A percentile compares a stretch with the other conserved stretches of the same genome.
Evolutionary conservation across 345 rosid species (phyloP).

Genomic region (Angophora floribunda): DNA sequence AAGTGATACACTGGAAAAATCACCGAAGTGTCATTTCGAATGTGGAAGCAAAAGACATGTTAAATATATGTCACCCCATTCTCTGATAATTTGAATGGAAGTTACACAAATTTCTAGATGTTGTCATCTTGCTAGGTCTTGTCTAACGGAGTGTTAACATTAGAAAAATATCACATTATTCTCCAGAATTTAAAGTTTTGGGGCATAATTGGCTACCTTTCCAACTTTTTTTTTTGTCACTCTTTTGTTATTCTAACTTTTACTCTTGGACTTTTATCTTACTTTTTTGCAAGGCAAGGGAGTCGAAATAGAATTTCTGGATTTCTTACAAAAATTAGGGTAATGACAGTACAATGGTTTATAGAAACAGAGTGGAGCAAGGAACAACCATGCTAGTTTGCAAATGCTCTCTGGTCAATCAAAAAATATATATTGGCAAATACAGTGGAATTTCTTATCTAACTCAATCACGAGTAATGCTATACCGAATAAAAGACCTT

Average conservation of each 20-base stretch:
- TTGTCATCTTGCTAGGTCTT: too few species aligned
- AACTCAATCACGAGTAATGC: not conserved
- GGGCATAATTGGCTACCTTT: not conserved
- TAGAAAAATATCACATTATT: not conserved
- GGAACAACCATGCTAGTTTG: too few species aligned
- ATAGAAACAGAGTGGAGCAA: too few species aligned
- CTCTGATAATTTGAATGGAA: fast-evolving
- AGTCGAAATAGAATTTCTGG: not conserved
- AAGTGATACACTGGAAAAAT: too few species aligned
- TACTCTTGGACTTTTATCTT: too few species aligned
- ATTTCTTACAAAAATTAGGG: not conserved
- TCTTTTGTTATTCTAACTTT: too few species aligned
- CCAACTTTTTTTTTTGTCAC: not conserved
- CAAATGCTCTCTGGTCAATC: too few species aligned
- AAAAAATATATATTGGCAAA: too few species aligned
- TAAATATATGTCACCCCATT: too few species aligned
- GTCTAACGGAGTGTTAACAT: fast-evolving
- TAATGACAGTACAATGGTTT: not conserved
- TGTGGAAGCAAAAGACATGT: fast-evolving
- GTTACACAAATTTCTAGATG: too few species aligned
- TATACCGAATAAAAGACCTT: not conserved
- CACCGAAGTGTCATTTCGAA: too few species aligned
- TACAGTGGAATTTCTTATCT: not conserved
- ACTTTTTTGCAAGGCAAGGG: too few species aligned
- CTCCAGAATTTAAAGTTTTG: not conserved